Percentiles rank a stretch among this genome's conserved stretches.
phyloP scores from a whole-genome alignment of 1,284 basidiomycete species.

The Papiliotrema laurentii region DNA sequence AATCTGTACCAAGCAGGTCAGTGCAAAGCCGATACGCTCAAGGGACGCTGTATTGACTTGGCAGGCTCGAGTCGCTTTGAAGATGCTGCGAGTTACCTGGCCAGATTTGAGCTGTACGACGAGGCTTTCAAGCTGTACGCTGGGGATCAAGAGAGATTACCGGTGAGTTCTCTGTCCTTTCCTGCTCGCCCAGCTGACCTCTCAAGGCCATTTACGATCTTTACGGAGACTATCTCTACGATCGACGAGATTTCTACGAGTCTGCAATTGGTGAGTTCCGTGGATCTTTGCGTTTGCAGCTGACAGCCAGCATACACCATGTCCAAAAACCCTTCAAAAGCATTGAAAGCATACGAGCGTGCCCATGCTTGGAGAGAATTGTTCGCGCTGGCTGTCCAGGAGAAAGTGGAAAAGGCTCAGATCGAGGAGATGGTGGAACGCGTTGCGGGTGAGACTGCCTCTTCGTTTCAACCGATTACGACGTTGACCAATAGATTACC shows the following conservation, averaged over 20 bases:
- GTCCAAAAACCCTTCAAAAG: conserved; percentile 61
- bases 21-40: conserved; percentile 1
- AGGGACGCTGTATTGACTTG: neutral
- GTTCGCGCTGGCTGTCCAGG: conserved; percentile 66
- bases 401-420: conserved; percentile 54
- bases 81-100: conserved; percentile 74
- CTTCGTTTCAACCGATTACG: neutral
- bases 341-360: conserved; percentile 78
- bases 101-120: conserved; percentile 71
- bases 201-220: conserved; percentile 61
- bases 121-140: conserved; percentile 69
- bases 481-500: conserved; percentile 58
- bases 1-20: conserved; percentile 71
- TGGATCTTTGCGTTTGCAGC: neutral
- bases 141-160: conserved; percentile 57
- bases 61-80: conserved; percentile 55
- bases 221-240: conserved; percentile 86
- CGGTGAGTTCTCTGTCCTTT: too few species aligned
- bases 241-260: conserved; percentile 74
- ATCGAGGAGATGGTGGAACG: conserved; percentile 64
- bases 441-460: conserved; percentile 59
- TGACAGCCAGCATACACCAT: conserved; percentile 62
- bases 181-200: too few species aligned
- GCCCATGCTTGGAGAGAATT: conserved; percentile 84
- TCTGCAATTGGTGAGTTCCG: conserved; percentile 67